Evolutionary conservation across 371 early-diverging fungal species (phyloP).

Genomic region (Smittium culicis): DNA sequence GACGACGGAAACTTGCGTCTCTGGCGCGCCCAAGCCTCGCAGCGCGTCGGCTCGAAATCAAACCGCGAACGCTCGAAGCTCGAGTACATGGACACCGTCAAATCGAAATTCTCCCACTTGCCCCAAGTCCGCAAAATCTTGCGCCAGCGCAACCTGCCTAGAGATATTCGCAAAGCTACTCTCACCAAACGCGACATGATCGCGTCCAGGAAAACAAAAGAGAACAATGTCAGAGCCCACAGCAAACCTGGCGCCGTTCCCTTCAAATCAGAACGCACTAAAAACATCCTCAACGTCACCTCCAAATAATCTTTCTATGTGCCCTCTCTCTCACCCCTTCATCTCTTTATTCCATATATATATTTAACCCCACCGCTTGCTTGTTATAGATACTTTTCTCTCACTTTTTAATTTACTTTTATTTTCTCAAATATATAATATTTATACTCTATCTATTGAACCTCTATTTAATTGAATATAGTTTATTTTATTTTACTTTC

Average conservation of each 20-base stretch:
- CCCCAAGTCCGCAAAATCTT: conserved; percentile 81
- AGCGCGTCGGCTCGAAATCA: conserved; percentile 61
- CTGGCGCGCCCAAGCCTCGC: conserved; percentile 92
- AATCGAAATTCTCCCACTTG: conserved; percentile 86
- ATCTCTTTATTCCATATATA: too few relatives aligned
- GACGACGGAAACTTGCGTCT: conserved; percentile 97
- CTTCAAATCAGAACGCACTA: conserved; percentile 61
- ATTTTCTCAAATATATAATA: too few relatives aligned
- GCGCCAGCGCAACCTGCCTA: conserved; percentile 51
- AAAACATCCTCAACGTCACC: conserved; percentile 58
- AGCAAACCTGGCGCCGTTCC: conserved; percentile 49
- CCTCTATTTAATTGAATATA: too few relatives aligned
- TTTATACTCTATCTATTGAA: too few relatives aligned
- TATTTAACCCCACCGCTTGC: too few relatives aligned
- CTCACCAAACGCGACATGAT: conserved; percentile 64
- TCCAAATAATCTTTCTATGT: conserved; percentile 36
- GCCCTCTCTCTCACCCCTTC: background rate
- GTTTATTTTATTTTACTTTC: too few relatives aligned
- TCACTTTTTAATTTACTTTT: too few relatives aligned
- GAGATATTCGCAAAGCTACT: conserved; percentile 61
- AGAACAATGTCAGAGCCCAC: conserved; percentile 65
- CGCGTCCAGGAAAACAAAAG: conserved; percentile 63
- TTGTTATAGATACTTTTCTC: too few relatives aligned
- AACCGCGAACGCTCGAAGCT: conserved; percentile 70
- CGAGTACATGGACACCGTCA: conserved; percentile 74